Base-by-base conservation (phyloP, 345 rosid species). In the Gossypium arboreum region DNA sequence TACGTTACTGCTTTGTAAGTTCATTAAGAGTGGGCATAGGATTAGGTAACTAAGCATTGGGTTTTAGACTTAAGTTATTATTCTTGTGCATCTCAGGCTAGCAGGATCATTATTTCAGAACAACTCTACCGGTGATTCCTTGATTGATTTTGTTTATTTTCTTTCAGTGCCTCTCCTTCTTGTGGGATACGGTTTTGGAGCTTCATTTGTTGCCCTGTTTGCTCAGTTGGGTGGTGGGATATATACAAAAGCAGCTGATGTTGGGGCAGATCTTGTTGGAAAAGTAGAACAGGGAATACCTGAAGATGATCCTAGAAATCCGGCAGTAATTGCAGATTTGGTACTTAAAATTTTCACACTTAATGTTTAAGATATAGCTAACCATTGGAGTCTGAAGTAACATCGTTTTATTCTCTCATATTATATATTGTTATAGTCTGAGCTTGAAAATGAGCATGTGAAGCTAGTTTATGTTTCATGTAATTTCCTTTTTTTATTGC, bases 141-240 rank as follows among this genome's bases (percentile, higher is more conserved):
- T 62, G 68, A 68, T 69, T 85, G 68, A 64, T 68, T 48, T 74
- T 56, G 51, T 77, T 65, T 51, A 43, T 43, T 73, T 73, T 82
- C 68, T 78, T 81, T 52, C 86, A 95, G 99, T 95, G 85, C 99
- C 99, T 77, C 98, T 95, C 85, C 92, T 95, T 73, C 94, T 95
- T 17, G 98, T 27, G 41, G 64, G 64, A 60, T 60, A 60, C 27
- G 64, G 64, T 60, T 60, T 60, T 60, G 64, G 64, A 25, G 64
- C 64, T 60, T 60, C 64, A 60, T 60, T 60, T 60, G 64, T 60
- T 25, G 64, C 64, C 64, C 90, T 95, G 71, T 95, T 95, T 82
- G 99, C 99, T 83, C 99, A 95, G 84, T 85, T 95, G 84, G 99
- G 99, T 84, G 99, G 99, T 82, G 99, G 99, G 76, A 95, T 93